These are phyloP conservation scores for Ichthyophonus hoferi DNA, from an alignment of 208 protist species.

Conservation along the genomic window DNA sequence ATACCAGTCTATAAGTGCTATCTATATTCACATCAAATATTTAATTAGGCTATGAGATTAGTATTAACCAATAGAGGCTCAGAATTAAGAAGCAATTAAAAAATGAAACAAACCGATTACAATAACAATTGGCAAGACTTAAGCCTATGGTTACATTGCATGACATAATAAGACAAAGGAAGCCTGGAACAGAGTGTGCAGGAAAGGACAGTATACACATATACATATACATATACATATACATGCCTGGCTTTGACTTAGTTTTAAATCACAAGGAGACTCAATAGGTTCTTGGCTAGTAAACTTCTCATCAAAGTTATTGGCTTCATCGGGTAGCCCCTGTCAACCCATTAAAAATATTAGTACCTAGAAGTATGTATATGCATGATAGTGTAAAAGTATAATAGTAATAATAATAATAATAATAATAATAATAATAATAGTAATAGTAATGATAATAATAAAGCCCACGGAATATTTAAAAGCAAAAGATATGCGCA, in stretches of 20 bases:
- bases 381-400: no score
- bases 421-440: no score
- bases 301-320: conserved; percentile 16
- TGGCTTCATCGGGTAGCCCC: neutral
- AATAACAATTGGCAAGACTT: no score
- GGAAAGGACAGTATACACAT: neutral
- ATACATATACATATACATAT: neutral
- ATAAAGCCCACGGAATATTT: no score
- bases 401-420: no score
- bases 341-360: no score
- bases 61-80: neutral
- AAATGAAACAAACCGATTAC: no score
- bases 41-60: neutral
- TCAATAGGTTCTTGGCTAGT: conserved; percentile 12
- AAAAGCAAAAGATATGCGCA: no score
- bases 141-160: no score
- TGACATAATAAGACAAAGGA: neutral
- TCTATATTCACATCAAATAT: neutral
- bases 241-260: conserved; percentile 11
- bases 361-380: no score
- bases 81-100: neutral
- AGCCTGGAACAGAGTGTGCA: neutral
- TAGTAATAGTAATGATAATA: no score
- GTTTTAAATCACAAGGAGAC: neutral
- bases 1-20: no score